Conservation (phyloP, 163 green algal genomes). For the Scenedesmus sp. region DNA sequence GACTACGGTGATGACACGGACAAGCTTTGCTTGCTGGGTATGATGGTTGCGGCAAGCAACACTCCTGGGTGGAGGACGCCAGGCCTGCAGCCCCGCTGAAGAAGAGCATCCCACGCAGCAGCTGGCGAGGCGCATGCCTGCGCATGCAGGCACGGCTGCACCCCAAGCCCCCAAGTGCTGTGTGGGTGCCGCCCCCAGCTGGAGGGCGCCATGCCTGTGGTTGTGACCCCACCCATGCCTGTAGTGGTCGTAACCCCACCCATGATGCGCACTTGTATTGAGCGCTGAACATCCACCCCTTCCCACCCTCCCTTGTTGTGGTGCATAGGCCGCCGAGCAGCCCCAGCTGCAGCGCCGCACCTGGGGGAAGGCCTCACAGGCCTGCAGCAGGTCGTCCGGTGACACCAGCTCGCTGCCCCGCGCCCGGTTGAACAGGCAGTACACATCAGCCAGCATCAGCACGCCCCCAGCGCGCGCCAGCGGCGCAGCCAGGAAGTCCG, state of each 20-base stretch:
- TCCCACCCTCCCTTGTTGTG: too few relatives aligned
- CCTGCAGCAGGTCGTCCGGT: conserved; percentile 91
- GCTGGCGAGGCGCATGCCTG: too few relatives aligned
- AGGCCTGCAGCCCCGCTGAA: not conserved
- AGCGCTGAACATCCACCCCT: too few relatives aligned
- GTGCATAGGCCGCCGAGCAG: too few relatives aligned
- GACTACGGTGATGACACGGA: not conserved
- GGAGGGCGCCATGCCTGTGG: too few relatives aligned
- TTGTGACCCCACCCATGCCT: too few relatives aligned
- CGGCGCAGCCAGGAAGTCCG: conserved; percentile 83
- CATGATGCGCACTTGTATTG: too few relatives aligned
- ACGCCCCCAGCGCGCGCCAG: conserved; percentile 78
- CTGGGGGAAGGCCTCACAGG: conserved; percentile 60
- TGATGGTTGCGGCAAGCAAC: not conserved
- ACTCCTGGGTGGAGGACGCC: too few relatives aligned
- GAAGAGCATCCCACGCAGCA: not conserved
- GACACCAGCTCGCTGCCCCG: conserved; percentile 94
- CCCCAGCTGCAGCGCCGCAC: not conserved
- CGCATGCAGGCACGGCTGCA: too few relatives aligned
- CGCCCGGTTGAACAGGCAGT: conserved; percentile 96
- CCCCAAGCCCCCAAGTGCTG: too few relatives aligned
- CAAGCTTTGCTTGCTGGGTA: not conserved
- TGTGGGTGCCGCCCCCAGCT: too few relatives aligned
- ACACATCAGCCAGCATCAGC: conserved; percentile 94
- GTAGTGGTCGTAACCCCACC: too few relatives aligned